Evolutionary conservation across 148 eudicot species (phyloP), one percentile per base, ranked within the genome.

Genomic region (Silene uniflora): DNA sequence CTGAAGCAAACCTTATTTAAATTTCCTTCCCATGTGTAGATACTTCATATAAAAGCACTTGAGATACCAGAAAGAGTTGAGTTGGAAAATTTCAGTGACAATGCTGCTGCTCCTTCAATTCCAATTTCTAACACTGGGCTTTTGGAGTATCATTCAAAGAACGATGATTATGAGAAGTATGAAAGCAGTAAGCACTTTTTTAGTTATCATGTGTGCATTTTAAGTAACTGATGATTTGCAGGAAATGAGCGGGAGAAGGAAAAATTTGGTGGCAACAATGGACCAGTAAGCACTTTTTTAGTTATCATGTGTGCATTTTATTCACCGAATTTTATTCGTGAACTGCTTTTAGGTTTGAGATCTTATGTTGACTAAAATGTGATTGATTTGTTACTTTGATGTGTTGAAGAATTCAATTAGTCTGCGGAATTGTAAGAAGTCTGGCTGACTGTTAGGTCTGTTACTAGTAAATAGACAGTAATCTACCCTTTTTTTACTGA

Each of bases 241-340:
- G 83, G 69, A 73, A 73, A 81, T 68, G 66, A 67, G 83, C 47
- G 8, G 75, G 69, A 67, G 47, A 61, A 13, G 13, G 17, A 25
- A 13, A 60, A 63, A 21, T 46, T 11, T 9, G 64, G 27, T 73
- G 21, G 66, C 22, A 35, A 17, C 25, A 22, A 18, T 55, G 24
- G 21, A 62, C 49, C 13, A 9, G 32, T 68, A 62, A 73, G 27
- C 24, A 76, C 19, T 66, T 59, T 47, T n/a, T 54, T 19, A 76
- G 69, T 73, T 72, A 71, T 29, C 29, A 44, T 1, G 54, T 6
- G 12, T 62, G 11, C 5, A 19, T 1, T 68, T 68, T 21, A 32
- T 32, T 68, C 5, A 10, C 22, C 7, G 1, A 32, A 7, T 67
- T 67, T 67, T 5, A 16, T 67, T 6, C n/a, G n/a, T 32, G 49